A percentile compares a stretch with the other conserved stretches of the same genome.
These are phyloP conservation scores for Hemileccinum impolitum DNA, from an alignment of 768 basidiomycete genomes.

Conservation along the genomic window DNA sequence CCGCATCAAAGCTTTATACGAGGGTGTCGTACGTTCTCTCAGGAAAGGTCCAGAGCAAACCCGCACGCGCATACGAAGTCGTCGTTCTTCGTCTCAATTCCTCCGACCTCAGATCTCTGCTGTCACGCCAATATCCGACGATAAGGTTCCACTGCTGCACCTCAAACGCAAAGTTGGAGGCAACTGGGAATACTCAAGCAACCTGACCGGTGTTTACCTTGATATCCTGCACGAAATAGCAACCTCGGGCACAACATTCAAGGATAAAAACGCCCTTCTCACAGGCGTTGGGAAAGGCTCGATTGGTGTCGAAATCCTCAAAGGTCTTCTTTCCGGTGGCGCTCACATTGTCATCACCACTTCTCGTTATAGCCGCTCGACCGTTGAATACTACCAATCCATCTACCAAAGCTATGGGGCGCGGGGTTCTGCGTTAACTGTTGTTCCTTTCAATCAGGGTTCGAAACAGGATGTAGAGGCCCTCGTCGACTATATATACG, in stretches of 20 bases:
- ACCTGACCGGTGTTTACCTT: constrained; percentile 92
- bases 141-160: constrained; percentile 92
- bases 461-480: constrained; percentile 99
- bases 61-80: constrained; percentile 56
- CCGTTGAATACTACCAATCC: constrained; percentile 97
- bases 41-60: constrained; percentile 70
- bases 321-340: constrained; percentile 94
- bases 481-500: constrained; percentile 97
- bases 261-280: constrained; percentile 97
- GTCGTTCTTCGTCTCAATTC: constrained; percentile 96
- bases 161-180: constrained; percentile 95
- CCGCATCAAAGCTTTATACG: constrained; percentile 91
- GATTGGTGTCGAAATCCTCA: constrained; percentile 96
- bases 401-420: constrained; percentile 96
- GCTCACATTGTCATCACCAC: constrained; percentile 97
- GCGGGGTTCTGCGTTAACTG: constrained; percentile 93
- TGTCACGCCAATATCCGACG: constrained; percentile 67
- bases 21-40: constrained; percentile 92
- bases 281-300: constrained; percentile 98
- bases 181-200: constrained; percentile 96
- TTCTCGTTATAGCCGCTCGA: constrained; percentile 92
- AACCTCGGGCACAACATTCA: constrained; percentile 96
- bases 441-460: constrained; percentile 99
- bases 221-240: constrained; percentile 98
- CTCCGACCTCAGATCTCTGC: constrained; percentile 84